phyloP scores from a whole-genome alignment of 164 flowering plant genomes.

The Pachysandra terminalis region DNA sequence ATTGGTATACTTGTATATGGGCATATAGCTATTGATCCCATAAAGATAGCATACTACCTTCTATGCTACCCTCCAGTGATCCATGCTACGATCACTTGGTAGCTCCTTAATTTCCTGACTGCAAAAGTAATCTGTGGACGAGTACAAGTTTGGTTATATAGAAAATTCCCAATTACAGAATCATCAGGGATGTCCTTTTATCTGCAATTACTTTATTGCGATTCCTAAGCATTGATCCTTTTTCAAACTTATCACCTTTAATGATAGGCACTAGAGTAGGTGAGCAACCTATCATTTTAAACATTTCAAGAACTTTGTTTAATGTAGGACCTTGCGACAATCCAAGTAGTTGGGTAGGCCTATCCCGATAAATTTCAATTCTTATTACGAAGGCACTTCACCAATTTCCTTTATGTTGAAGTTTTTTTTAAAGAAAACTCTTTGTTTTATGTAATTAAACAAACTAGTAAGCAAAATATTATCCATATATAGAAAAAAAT shows the following conservation, averaged over 20 bases:
- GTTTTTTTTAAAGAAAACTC: background rate
- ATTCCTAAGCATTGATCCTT: background rate
- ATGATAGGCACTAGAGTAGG: background rate
- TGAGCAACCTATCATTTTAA: too few species aligned
- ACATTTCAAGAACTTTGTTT: too few species aligned
- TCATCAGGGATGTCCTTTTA: conserved; percentile 1
- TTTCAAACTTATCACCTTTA: too few species aligned
- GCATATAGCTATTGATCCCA: conserved; percentile 8
- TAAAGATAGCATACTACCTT: too few species aligned
- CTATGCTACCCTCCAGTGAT: too few species aligned
- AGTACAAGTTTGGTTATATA: background rate
- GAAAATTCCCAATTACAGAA: conserved; percentile 1
- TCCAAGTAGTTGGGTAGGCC: background rate
- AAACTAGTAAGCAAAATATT: background rate
- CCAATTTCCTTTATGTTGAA: background rate
- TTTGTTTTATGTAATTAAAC: too few species aligned
- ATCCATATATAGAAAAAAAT: too few species aligned
- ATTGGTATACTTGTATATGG: background rate
- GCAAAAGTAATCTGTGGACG: conserved; percentile 2
- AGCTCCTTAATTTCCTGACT: background rate
- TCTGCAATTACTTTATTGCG: background rate
- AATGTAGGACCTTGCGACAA: background rate
- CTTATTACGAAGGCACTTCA: too few species aligned
- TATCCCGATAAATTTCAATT: too few species aligned
- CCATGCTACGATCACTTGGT: conserved; percentile 7